Base-by-base conservation (phyloP, 208 protist genomes). In the Trypanosoma cruzi region DNA sequence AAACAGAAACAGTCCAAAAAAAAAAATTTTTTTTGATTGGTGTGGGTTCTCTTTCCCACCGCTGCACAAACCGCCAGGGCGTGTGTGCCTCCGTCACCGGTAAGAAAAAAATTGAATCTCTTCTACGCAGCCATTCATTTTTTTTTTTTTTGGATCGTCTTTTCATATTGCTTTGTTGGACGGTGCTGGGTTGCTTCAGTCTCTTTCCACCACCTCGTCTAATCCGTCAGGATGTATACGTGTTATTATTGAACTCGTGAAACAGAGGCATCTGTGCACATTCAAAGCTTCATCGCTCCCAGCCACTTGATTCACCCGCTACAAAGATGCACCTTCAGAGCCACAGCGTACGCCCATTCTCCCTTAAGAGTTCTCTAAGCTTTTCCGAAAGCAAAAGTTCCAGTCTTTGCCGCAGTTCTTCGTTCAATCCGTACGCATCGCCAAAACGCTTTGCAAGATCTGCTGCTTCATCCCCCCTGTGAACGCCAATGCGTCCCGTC, bases 401-500 rank as follows among this genome's bases (percentile, higher is more conserved):
- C 1, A 85, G 61, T 31, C 63, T 46, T 22, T 64, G 34, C 10
- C 56, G 28, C 50, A 76, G 56, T 42, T 49, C 53, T 4, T 59
- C 55, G 61, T 67, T 69, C 7, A 89, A 57, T n/a, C 68, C 44
- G 53, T 87, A 83, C 8, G 63, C 65, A 5, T 61, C 13, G 4
- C 64, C 62, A 68, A 89, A 89, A 28, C 71, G 53, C 4, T 28
- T 63, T 5, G 72, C 81, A 32, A 89, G 77, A 16, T 34, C 66
- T 20, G n/a, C 60, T 46, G 81, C 52, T 10, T 40, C 69, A 57
- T 89, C 84, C 18, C 76, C 77, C 26, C 40, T 59, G 52, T 85
- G 71, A 53, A 89, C 79, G 0, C 70, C 69, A 49, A 89, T 81
- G 16, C 77, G 58, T n/a, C 82, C 81, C 16, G 62, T 85, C 24